phyloP scores from a whole-genome alignment of 2,329 filamentous ascomycete species.

The Hypoxylon sp. region DNA sequence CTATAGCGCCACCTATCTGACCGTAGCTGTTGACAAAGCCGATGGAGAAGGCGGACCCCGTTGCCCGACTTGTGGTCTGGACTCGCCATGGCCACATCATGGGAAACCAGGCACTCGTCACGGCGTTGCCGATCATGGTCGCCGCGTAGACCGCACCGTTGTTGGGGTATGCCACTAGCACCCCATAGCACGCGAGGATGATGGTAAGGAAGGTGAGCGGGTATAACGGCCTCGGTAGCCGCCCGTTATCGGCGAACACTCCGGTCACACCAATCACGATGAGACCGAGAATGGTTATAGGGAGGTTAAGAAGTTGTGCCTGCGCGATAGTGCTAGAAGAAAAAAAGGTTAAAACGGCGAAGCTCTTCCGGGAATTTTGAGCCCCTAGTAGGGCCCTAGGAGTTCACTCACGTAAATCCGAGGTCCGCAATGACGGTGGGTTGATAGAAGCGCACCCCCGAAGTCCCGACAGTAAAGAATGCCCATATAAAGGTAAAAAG shows the following conservation, averaged over 20 bases:
- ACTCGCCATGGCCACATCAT: conserved; percentile 69
- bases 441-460: conserved; percentile 61
- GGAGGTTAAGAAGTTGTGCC: conserved; percentile 65
- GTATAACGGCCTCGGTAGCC: conserved; percentile 60
- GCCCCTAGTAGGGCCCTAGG: background rate
- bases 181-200: conserved; percentile 62
- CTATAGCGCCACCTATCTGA: conserved; percentile 64
- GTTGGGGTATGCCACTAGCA: conserved; percentile 62
- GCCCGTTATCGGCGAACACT: conserved; percentile 59
- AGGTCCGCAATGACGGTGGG: conserved; percentile 59
- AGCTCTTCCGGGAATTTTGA: background rate
- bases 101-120: conserved; percentile 62
- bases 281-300: conserved; percentile 60
- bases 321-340: conserved; percentile 59
- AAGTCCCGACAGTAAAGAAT: conserved; percentile 62
- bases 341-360: background rate
- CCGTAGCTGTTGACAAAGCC: conserved; percentile 66
- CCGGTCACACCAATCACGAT: conserved; percentile 61
- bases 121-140: conserved; percentile 61
- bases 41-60: conserved; percentile 65
- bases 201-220: conserved; percentile 60
- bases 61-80: conserved; percentile 62
- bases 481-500: conserved; percentile 64
- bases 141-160: conserved; percentile 64
- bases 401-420: conserved; percentile 57